Evolutionary conservation across 441 rosid genomes (phyloP), one percentile per base, ranked within the genome.

Genomic region (Gossypium aridum): DNA sequence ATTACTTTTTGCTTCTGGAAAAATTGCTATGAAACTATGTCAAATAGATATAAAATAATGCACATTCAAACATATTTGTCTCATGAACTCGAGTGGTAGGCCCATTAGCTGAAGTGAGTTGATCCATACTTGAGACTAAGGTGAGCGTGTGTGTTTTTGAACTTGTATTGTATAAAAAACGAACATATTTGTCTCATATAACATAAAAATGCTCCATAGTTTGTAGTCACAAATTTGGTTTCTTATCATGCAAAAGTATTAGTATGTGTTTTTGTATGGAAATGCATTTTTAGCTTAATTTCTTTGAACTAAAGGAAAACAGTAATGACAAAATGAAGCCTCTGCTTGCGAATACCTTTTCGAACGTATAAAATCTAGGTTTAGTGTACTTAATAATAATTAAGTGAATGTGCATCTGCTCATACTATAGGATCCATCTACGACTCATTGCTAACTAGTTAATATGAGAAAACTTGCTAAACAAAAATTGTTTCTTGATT

Each of bases 401-500:
- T 28, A 37, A 37, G 10, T 37, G 43, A 37, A 37, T 2, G 63
- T 22, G 8, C 64, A 22, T 60, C 9, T 60, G 17, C 8, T 60
- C 1, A 4, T 12, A 60, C 16, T 4, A 60, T 60, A 25, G 31
- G 23, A 25, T 72, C 45, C 43, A 55, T 57, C 37, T 72, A 12
- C 39, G n/a, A 43, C 56, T 17, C 16, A 25, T 25, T 6, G 17
- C 9, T 23, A 51, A 6, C 4, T 43, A 47, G 1, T 62, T 77
- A 6, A 17, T 57, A 13, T 14, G 26, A 34, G 37, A 43, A 34
- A 65, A 59, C 74, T 56, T 17, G 70, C 69, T 77, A 26, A 78
- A 72, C 26, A 55, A 8, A 22, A 8, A 26, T 57, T 62, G n/a
- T 60, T 63, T 78, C 60, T 26, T 64, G 75, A 72, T 80, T 79